Conservation (phyloP, 2,329 filamentous ascomycete species). For the Colletotrichum sp. region DNA sequence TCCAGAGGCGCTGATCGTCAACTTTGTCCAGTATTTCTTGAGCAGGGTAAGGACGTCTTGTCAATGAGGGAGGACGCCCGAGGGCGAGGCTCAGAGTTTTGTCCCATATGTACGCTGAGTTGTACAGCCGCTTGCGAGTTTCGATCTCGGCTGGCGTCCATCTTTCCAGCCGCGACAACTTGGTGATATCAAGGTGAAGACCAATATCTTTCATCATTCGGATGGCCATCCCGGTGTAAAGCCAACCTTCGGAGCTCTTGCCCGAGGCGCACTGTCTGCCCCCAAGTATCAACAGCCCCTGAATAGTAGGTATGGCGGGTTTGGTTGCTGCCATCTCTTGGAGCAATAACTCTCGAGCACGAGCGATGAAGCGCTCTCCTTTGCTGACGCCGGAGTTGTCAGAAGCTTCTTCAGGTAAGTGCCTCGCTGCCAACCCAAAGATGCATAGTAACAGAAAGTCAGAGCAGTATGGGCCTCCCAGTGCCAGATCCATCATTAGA, state of each 20-base stretch:
- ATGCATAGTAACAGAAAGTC: slow-evolving; percentile 25
- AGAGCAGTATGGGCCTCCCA: slow-evolving; percentile 24
- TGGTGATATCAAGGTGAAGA: slow-evolving; percentile 22
- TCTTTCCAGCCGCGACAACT: slow-evolving; percentile 13
- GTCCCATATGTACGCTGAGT: slow-evolving; percentile 26
- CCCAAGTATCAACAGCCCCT: slow-evolving; percentile 23
- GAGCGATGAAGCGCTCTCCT: background rate
- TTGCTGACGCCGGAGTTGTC: background rate
- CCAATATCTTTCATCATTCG: slow-evolving; percentile 26
- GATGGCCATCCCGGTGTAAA: slow-evolving; percentile 26
- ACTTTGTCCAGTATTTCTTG: slow-evolving; percentile 21
- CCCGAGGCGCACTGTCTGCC: slow-evolving; percentile 24
- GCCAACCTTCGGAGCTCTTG: slow-evolving; percentile 24
- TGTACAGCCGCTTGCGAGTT: slow-evolving; percentile 24
- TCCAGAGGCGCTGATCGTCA: slow-evolving; percentile 18
- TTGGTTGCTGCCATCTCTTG: slow-evolving; percentile 7
- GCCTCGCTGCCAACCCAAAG: slow-evolving; percentile 22
- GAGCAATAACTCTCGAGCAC: background rate
- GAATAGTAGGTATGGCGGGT: slow-evolving; percentile 17
- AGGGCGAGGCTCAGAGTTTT: slow-evolving; percentile 25
- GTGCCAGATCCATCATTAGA: slow-evolving; percentile 24
- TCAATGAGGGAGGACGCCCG: slow-evolving; percentile 16
- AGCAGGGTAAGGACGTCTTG: slow-evolving; percentile 4
- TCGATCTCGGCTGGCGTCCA: slow-evolving; percentile 25
- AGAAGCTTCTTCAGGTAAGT: background rate